These are phyloP conservation scores for Pseudogymnoascus sp. DNA, from an alignment of 2,329 filamentous ascomycete genomes.

Conservation along the genomic window DNA sequence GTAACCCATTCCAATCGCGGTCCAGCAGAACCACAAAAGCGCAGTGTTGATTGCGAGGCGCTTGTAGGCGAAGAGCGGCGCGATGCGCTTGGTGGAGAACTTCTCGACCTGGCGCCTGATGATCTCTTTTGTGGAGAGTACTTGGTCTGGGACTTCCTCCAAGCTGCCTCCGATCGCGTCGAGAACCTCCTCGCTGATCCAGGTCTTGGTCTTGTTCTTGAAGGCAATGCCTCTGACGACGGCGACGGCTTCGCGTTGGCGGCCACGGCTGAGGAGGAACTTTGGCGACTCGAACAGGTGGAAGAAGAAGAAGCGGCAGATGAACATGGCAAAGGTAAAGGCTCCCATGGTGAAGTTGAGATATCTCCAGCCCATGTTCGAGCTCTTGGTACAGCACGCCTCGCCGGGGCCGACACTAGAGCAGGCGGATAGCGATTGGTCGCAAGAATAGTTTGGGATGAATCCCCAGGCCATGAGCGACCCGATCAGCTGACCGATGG, in stretches of 20 bases:
- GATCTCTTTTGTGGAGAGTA: constrained; percentile 17
- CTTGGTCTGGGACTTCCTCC: constrained; percentile 8
- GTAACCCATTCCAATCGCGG: constrained; percentile 76
- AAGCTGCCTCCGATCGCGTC: constrained; percentile 43
- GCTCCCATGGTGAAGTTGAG: constrained; percentile 64
- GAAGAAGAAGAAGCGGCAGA: constrained; percentile 71
- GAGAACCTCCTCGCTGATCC: constrained; percentile 65
- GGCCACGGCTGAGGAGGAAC: constrained; percentile 66
- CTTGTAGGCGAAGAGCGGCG: constrained; percentile 53
- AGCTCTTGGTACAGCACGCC: constrained; percentile 18
- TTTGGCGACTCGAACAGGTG: constrained; percentile 80
- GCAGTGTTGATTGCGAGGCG: constrained; percentile 43
- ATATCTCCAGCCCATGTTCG: constrained; percentile 68
- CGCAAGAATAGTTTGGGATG: constrained; percentile 40
- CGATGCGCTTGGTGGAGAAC: constrained; percentile 60
- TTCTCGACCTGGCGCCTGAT: constrained; percentile 43
- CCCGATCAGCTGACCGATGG: constrained; percentile 67
- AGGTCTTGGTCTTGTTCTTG: constrained; percentile 61
- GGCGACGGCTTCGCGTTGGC: constrained; percentile 69
- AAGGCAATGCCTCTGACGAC: constrained; percentile 71
- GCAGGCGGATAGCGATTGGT: constrained; percentile 26
- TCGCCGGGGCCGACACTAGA: constrained; percentile 23
- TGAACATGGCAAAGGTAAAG: constrained; percentile 68
- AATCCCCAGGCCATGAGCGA: constrained; percentile 68
- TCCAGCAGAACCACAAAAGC: constrained; percentile 72